A percentile compares a stretch with the other conserved stretches of the same genome.
phyloP scores from a whole-genome alignment of 1,284 basidiomycete species.

The Trametes sp. region DNA sequence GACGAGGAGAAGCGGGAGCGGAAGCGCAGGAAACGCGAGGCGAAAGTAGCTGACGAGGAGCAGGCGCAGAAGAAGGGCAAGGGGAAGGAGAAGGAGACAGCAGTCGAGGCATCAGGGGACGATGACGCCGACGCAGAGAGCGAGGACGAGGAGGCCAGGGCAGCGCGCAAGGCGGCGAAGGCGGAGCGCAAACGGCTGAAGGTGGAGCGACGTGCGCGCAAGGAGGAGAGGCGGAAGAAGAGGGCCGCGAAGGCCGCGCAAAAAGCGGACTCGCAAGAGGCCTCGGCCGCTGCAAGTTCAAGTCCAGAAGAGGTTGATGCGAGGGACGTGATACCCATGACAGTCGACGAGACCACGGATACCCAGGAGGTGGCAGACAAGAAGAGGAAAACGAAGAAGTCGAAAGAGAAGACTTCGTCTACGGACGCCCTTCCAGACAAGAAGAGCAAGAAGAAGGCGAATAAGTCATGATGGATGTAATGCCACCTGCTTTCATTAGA shows the following conservation, averaged over 20 bases:
- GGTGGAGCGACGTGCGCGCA: conserved; percentile 37
- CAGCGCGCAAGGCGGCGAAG: conserved; percentile 31
- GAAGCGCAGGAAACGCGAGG: conserved; percentile 29
- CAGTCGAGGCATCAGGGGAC: neutral
- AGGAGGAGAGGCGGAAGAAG: conserved; percentile 36
- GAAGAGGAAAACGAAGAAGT: conserved; percentile 6
- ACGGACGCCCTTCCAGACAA: conserved; percentile 4
- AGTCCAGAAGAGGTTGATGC: neutral
- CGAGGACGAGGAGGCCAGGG: conserved; percentile 20
- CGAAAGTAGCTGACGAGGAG: conserved; percentile 14
- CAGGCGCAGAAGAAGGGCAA: conserved; percentile 19
- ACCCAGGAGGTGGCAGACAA: conserved; percentile 2
- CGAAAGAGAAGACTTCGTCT: neutral
- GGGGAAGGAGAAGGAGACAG: conserved; percentile 18
- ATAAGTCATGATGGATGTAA: conserved; percentile 4
- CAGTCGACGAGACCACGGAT: neutral
- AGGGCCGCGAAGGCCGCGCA: neutral
- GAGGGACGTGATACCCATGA: conserved; percentile 1
- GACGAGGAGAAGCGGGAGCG: conserved; percentile 26
- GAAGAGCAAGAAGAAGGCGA: conserved; percentile 7
- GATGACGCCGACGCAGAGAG: neutral
- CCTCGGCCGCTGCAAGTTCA: no score
- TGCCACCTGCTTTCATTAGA: neutral
- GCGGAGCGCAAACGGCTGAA: conserved; percentile 36
- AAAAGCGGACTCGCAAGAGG: neutral